Evolutionary conservation across 352 stramenopile genomes (phyloP).

Genomic region (Phytophthora ohioensis): DNA sequence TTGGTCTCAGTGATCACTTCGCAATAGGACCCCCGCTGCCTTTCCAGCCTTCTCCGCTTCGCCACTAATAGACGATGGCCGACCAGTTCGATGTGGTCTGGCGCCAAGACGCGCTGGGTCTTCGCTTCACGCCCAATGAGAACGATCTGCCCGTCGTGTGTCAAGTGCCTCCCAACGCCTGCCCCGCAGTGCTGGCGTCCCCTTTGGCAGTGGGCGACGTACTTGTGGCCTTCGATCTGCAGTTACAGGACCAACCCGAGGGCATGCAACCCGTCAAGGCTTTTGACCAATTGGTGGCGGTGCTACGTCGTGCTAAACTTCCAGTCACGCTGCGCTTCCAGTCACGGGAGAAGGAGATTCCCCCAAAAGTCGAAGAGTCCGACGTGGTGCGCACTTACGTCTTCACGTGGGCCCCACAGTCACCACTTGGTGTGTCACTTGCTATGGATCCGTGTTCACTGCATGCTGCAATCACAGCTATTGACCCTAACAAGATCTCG

Average conservation of each 20-base stretch:
- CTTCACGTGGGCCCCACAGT: constrained; percentile 60
- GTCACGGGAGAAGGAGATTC: constrained; percentile 60
- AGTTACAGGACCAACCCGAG: constrained; percentile 31
- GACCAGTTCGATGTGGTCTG: constrained; percentile 70
- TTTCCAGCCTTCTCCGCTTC: neutral
- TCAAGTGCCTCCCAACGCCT: constrained; percentile 61
- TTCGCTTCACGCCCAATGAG: constrained; percentile 83
- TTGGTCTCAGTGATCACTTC: constrained; percentile 26
- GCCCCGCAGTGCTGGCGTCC: constrained; percentile 58
- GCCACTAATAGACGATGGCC: neutral
- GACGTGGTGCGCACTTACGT: constrained; percentile 58
- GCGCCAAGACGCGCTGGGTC: constrained; percentile 55
- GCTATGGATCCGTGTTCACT: constrained; percentile 83
- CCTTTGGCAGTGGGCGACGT: constrained; percentile 68
- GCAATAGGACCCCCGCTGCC: constrained; percentile 21
- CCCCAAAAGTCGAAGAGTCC: constrained; percentile 43
- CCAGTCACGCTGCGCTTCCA: constrained; percentile 74
- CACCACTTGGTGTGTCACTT: constrained; percentile 73
- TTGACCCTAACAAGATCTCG: constrained; percentile 71
- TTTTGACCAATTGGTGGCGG: constrained; percentile 61
- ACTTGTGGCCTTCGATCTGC: constrained; percentile 64
- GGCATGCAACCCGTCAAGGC: constrained; percentile 45
- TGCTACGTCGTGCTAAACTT: constrained; percentile 60
- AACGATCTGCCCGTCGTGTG: constrained; percentile 75
- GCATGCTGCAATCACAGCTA: constrained; percentile 70